Conservation (phyloP, 257 asterid species). For the Ehretia macrophylla region DNA sequence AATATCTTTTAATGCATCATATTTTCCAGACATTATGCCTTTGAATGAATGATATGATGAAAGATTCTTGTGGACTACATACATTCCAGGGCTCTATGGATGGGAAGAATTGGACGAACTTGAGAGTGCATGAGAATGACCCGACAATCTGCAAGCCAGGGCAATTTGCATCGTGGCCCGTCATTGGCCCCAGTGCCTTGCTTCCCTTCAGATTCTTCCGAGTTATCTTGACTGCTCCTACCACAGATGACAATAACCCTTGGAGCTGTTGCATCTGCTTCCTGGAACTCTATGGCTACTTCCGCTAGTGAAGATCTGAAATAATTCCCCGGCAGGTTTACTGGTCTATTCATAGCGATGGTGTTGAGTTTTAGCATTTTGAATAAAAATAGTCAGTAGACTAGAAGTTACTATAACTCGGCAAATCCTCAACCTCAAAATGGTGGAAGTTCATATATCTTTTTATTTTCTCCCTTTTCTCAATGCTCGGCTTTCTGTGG, state of each 20-base stretch:
- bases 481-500: neutral
- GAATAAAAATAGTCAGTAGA: too few relatives aligned
- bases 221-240: constrained; percentile 52
- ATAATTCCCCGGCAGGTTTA: neutral
- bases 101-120: constrained; percentile 73
- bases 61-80: neutral
- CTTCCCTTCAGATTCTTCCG: constrained; percentile 87
- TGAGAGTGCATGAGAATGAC: constrained; percentile 81
- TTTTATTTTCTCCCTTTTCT: neutral
- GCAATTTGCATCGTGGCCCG: constrained; percentile 90
- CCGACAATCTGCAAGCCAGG: constrained; percentile 77
- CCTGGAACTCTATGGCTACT: constrained; percentile 92
- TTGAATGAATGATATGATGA: neutral
- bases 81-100: constrained; percentile 72
- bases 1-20: neutral
- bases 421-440: too few relatives aligned
- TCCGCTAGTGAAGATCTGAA: constrained; percentile 35
- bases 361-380: too few relatives aligned
- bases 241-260: constrained; percentile 59
- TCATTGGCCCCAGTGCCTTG: constrained; percentile 70
- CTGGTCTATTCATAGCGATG: too few relatives aligned
- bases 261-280: constrained; percentile 94
- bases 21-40: neutral
- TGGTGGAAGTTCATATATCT: too few relatives aligned
- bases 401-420: too few relatives aligned